Conservation (phyloP, 345 rosid species). For the Leavenworthia alabamica region DNA sequence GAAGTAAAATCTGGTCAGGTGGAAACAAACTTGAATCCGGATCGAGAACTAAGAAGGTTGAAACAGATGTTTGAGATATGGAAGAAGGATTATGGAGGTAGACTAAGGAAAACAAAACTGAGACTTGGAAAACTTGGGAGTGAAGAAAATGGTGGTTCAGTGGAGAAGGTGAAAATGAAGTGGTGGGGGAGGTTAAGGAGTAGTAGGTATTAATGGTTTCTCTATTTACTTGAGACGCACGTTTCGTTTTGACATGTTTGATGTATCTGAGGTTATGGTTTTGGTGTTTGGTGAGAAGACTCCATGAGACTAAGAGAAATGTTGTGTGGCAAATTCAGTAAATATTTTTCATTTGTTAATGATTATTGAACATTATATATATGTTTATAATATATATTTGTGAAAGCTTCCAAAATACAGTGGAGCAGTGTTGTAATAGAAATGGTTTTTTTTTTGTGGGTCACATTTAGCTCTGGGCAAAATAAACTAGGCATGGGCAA, state of each 20-base stretch:
- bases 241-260: too few relatives aligned
- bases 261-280: slow-evolving; percentile 2
- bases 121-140: slow-evolving; percentile 23
- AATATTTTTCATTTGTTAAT: not conserved
- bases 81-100: slow-evolving; percentile 76
- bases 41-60: slow-evolving; percentile 55
- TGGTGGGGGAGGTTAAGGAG: slow-evolving; percentile 34
- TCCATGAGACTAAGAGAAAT: slow-evolving; percentile 2
- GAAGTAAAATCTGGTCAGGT: slow-evolving; percentile 43
- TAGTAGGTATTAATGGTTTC: slow-evolving; percentile 9
- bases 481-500: too few relatives aligned
- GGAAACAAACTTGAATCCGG: slow-evolving; percentile 42
- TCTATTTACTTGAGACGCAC: too few relatives aligned
- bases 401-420: not conserved
- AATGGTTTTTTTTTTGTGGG: not conserved
- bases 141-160: slow-evolving; percentile 23
- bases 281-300: slow-evolving; percentile 7
- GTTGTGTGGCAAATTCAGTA: slow-evolving; percentile 10
- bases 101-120: slow-evolving; percentile 53
- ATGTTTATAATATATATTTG: not conserved
- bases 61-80: slow-evolving; percentile 63
- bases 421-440: not conserved
- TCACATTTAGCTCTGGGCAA: too few relatives aligned
- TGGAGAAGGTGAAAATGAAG: slow-evolving; percentile 22
- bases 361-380: not conserved